Percentiles rank a stretch among this genome's conserved stretches.
Conservation (phyloP, 345 rosid species). For the Salix suchowensis region DNA sequence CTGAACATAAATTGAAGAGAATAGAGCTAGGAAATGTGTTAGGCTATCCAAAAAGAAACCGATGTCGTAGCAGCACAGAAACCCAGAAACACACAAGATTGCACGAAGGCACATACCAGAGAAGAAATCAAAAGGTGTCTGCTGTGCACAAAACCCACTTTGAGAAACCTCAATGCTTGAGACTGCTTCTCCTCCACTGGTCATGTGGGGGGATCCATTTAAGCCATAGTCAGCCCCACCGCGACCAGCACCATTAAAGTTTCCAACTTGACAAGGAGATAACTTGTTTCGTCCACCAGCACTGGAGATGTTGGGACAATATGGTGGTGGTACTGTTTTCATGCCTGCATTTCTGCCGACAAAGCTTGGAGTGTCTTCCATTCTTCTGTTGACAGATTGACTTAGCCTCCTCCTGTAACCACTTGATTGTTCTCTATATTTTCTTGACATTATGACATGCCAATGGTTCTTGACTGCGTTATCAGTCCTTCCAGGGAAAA, state of each 20-base stretch:
- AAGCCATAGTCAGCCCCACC: slow-evolving; percentile 20
- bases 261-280: slow-evolving; percentile 17
- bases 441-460: slow-evolving; percentile 98
- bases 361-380: slow-evolving; percentile 31
- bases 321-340: slow-evolving; percentile 16
- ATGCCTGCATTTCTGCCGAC: slow-evolving; percentile 21
- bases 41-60: slow-evolving; percentile 6
- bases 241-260: slow-evolving; percentile 22
- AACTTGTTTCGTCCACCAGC: slow-evolving; percentile 13
- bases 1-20: neutral
- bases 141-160: slow-evolving; percentile 28
- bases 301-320: slow-evolving; percentile 18
- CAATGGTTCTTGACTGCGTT: slow-evolving; percentile 97
- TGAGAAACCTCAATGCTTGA: slow-evolving; percentile 15
- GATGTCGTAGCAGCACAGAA: slow-evolving; percentile 20
- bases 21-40: neutral
- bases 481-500: slow-evolving; percentile 98
- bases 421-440: slow-evolving; percentile 79
- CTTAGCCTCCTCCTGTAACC: slow-evolving; percentile 64
- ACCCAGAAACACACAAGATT: slow-evolving; percentile 8
- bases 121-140: slow-evolving; percentile 33
- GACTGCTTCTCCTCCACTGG: slow-evolving; percentile 17
- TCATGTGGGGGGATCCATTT: slow-evolving; percentile 21
- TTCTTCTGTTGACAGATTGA: slow-evolving; percentile 32
- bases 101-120: slow-evolving; percentile 14